Conservation (phyloP, 202 grass and related monocot genomes). For the Carex sylvatica region DNA sequence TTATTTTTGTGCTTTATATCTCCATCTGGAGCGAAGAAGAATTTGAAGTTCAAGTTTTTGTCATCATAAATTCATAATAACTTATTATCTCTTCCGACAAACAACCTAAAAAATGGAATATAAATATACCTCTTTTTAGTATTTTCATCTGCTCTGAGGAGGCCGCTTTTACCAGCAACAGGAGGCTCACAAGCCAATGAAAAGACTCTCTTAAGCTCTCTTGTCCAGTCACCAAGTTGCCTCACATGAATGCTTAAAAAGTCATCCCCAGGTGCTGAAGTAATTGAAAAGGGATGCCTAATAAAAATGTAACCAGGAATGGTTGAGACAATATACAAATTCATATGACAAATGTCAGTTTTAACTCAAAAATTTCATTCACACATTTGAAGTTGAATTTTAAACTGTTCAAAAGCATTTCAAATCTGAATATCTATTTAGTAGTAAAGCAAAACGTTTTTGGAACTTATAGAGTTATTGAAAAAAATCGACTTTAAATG, state of each 20-base stretch:
- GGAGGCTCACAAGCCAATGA: conserved; percentile 83
- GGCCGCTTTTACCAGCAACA: conserved; percentile 74
- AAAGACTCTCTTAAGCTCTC: conserved; percentile 78
- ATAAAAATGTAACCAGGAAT: conserved; percentile 11
- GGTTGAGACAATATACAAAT: neutral
- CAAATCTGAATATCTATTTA: neutral
- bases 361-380: neutral
- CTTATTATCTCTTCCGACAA: neutral
- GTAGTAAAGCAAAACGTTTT: neutral
- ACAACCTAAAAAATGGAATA: neutral
- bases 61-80: neutral
- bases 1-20: neutral
- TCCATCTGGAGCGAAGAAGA: neutral
- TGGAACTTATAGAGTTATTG: neutral
- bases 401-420: conserved; percentile 9
- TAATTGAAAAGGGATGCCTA: conserved; percentile 99
- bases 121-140: conserved; percentile 61
- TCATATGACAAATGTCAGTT: neutral
- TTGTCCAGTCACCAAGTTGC: conserved; percentile 91
- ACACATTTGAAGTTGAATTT: neutral
- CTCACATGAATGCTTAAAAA: conserved; percentile 96
- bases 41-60: neutral
- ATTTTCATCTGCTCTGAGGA: conserved; percentile 82
- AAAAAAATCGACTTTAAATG: neutral
- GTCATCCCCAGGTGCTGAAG: conserved; percentile 87